Evolutionary conservation across 306 rosid genomes (phyloP).

Genomic region (Luffa aegyptiaca): DNA sequence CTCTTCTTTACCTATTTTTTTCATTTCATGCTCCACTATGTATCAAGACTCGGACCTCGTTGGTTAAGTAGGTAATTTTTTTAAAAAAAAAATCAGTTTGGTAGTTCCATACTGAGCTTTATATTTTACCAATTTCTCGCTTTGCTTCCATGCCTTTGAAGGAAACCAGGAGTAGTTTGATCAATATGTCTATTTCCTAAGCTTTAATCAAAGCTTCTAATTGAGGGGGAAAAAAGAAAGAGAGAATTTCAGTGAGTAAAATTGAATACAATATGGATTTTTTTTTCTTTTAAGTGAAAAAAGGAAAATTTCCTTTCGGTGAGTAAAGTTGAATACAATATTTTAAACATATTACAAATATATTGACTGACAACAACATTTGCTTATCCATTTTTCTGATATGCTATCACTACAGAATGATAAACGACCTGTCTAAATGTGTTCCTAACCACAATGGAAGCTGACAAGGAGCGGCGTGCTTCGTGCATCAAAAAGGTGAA

Average conservation of each 20-base stretch:
- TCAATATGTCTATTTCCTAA: neutral
- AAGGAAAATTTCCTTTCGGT: neutral
- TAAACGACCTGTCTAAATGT: neutral
- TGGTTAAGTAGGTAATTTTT: neutral
- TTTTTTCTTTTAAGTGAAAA: neutral
- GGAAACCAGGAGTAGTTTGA: neutral
- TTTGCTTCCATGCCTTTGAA: neutral
- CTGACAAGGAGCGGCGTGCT: neutral
- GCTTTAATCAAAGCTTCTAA: neutral
- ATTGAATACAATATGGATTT: neutral
- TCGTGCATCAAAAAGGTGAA: slow-evolving; percentile 3
- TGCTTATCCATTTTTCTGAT: neutral
- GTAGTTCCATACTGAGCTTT: neutral
- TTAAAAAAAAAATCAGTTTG: neutral
- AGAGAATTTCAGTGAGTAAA: neutral
- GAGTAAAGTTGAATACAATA: neutral
- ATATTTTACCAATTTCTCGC: neutral
- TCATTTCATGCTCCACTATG: slow-evolving; percentile 9
- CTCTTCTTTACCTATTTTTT: neutral
- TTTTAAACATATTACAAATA: neutral
- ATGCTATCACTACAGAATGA: neutral
- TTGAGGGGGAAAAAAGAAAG: neutral
- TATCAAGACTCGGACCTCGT: neutral
- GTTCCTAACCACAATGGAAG: slow-evolving; percentile 1
- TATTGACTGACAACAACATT: neutral